Evolutionary conservation across 306 rosid species (phyloP), one percentile per base, ranked within the genome.

Genomic region (Acacia crassicarpa): DNA sequence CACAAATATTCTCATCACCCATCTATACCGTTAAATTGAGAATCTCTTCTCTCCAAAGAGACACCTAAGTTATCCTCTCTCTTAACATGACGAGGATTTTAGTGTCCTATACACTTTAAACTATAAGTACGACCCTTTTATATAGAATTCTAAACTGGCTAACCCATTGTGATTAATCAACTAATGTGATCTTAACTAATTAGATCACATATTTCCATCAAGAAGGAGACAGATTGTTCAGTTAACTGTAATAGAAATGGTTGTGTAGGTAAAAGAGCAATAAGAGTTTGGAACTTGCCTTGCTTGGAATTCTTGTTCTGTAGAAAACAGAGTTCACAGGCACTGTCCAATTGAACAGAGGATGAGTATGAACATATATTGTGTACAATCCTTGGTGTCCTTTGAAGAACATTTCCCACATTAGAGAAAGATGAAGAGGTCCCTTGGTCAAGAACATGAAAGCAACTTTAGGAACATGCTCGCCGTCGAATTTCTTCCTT

Each of bases 401-500:
- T 66, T 79, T 84, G 76, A 91, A 91, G 87, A 91, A 91, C 82
- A 76, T 81, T 70, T 89, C 92, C 92, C 91, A 91, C 75, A 87
- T 33, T 35, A 91, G 91, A 4, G 77, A 80, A 44, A 91, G 79
- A 75, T 84, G 89, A 48, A 88, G 53, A 9, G 84, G 56, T 11
- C 93, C 91, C 74, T 80, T 91, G 23, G 88, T 83, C 91, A 89
- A 82, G 83, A 88, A 91, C 95, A 89, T 89, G 91, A 88, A 91
- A 70, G 91, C 93, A 17, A 91, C 79, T 78, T 88, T 89, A 19
- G 90, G 89, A 59, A 72, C 87, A 75, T 74, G 78, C 49, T 80
- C 73, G 35, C 44, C 75, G 5, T 76, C 78, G 27, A 73, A 65
- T 11, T 75, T 72, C 74, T 76, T n/a, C 13, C 73, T 79, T 43